Evolutionary conservation across 331 rosid species (phyloP).

Genomic region (Quercus phellos): DNA sequence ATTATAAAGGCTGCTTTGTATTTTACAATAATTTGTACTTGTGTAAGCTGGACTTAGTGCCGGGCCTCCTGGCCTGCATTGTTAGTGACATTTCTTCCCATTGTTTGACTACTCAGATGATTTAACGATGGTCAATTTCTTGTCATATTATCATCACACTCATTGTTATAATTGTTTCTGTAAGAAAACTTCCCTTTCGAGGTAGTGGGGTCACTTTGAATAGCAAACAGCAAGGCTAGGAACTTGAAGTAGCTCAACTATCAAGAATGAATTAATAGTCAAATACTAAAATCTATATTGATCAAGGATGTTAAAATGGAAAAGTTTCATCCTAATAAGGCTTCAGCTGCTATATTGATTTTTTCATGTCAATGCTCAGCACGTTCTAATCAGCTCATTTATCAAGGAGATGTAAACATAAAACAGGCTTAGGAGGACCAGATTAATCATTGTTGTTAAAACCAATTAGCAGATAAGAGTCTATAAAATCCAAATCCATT

Average conservation of each 20-base stretch:
- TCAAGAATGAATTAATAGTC: slow-evolving; percentile 17
- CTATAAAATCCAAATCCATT: background rate
- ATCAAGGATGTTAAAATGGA: slow-evolving; percentile 10
- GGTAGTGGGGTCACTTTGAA: background rate
- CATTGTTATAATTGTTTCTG: background rate
- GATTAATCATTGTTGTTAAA: background rate
- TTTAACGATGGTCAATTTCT: background rate
- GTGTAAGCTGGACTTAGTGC: background rate
- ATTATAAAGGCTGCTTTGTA: background rate
- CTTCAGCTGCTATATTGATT: background rate
- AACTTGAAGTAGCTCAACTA: slow-evolving; percentile 26
- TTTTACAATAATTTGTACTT: background rate
- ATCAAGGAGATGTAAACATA: background rate
- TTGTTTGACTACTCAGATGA: background rate
- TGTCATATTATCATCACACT: background rate
- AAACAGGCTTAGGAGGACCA: background rate
- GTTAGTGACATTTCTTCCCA: background rate
- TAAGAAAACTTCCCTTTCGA: background rate
- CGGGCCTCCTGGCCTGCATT: background rate
- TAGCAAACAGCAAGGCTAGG: slow-evolving; percentile 18
- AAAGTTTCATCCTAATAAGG: background rate
- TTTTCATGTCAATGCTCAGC: background rate
- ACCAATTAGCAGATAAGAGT: background rate
- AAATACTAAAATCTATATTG: slow-evolving; percentile 18
- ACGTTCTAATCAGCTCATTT: background rate